Base-by-base conservation (phyloP, 768 basidiomycete genomes). In the Phlegmacium glaucopus region DNA sequence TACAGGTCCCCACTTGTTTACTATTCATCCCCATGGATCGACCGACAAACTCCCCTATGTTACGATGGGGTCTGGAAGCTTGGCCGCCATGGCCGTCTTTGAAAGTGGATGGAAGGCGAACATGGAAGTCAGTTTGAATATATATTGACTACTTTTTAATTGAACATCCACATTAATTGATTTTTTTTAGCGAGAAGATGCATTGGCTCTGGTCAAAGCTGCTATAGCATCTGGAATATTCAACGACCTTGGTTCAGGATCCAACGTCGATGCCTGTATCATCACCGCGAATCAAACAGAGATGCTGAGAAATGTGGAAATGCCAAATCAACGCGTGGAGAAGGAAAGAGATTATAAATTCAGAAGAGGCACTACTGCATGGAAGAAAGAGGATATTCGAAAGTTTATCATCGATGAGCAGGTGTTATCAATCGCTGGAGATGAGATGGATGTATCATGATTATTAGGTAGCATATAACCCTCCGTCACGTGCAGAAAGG, bases 11-110 rank as follows among this genome's bases (percentile, higher is more conserved):
- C 94, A 98, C 49, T 82, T 99, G 11, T 98, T 95, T 74, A 97
- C 94, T 11, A 85, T 99, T 54, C 83, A 87, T 51, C 94, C 96
- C 0, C 94, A 99, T 68, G 96, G 96, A 4, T 96, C 94, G 11
- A 98, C 95, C 0, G 96, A 98, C 72, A 98, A 98, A 68, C 76
- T 99, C 16, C 96, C 96, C 0, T 99, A 94, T 60, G 95, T 99
- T 30, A 97, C 96, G 1, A 97, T 98, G 95, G 96, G 96, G 28
- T 94, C 90, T 2, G 96, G 96, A 50, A 88, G 84, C 60, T 73
- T 97, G 44, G 96, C 96, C 2, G 96, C 96, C 13, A 99, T 99
- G 96, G 94, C 94, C 9, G 87, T 98, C 10, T 98, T 99, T 54
- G 96, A 99, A 66, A 83, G 78, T 44, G 64, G 74, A 15, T 99